Base-by-base conservation (phyloP, 2,329 filamentous ascomycete species). In the Lasiodiplodia sp. region DNA sequence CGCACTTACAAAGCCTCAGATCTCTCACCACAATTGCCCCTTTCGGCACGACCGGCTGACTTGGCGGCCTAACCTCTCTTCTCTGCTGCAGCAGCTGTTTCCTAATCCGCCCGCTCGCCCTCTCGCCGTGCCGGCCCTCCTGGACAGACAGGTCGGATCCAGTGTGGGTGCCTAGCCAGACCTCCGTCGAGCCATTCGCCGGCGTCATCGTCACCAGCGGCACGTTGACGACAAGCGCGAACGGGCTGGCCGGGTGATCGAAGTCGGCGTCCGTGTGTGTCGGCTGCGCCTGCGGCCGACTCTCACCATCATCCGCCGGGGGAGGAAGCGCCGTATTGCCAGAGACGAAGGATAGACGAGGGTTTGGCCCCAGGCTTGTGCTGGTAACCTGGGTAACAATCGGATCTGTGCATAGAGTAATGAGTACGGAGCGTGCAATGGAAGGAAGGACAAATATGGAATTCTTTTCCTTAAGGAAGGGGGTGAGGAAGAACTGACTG, bases 211-310 rank as follows among this genome's bases (percentile, higher is more conserved):
- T 78, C 14, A 87, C 78, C 0, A 88, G 78, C 0, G 85, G 85
- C 6, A 87, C 77, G 70, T 88, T 88, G 70, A 86, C 75, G 2
- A 87, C 84, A 16, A 87, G 79, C 4, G 85, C 86, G 69, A 89
- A 89, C 0, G 86, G 85, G 69, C 85, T 82, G 0, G 76, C 70
- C 0, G 86, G 87, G 69, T 88, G 85, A 3, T 78, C 77, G 72
- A 89, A 89, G 73, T 89, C 85, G 4, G 86, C 86, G 70, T 90
- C 88, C 0, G 85, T 83, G 75, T 90, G 88, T 0, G 87, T 85
- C 0, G 86, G 86, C 70, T 88, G 86, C 69, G 77, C 75, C n/a
- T 70, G 68, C 12, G 77, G 76, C 6, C 75, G 74, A 31, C 76
- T 72, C 8, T 47, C 44, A n/a, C 44, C 44, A n/a, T n/a, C 44